Evolutionary conservation across 2,329 filamentous ascomycete genomes (phyloP).

Genomic region (Cordyceps sp.): DNA sequence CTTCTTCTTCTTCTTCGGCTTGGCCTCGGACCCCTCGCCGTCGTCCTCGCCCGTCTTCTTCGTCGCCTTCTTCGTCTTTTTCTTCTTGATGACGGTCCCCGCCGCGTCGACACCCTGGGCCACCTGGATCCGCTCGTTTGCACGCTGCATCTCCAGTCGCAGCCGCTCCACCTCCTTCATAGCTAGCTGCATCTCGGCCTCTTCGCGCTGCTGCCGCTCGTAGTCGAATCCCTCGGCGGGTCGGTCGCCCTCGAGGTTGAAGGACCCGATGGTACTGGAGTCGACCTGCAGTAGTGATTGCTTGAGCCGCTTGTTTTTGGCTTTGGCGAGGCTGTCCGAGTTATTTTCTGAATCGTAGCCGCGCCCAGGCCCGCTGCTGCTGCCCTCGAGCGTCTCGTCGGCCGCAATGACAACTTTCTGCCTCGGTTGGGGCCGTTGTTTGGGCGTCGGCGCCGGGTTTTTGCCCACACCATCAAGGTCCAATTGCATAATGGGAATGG

Average conservation of each 20-base stretch:
- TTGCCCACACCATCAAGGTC: constrained; percentile 45
- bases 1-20: constrained; percentile 34
- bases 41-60: constrained; percentile 13
- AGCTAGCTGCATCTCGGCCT: constrained; percentile 76
- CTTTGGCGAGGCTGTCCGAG: constrained; percentile 29
- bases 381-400: constrained; percentile 54
- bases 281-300: constrained; percentile 65
- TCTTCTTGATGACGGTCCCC: constrained; percentile 49
- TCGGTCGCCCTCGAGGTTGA: constrained; percentile 45
- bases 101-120: constrained; percentile 51
- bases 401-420: constrained; percentile 51
- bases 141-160: constrained; percentile 76
- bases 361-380: constrained; percentile 27
- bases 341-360: constrained; percentile 39
- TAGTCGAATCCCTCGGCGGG: constrained; percentile 30
- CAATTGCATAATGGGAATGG: constrained; percentile 90
- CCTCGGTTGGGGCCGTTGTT: constrained; percentile 24
- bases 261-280: constrained; percentile 60
- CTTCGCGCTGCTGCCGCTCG: constrained; percentile 56
- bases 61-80: constrained; percentile 44
- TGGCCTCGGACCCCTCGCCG: constrained; percentile 15
- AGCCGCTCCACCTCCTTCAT: constrained; percentile 78
- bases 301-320: constrained; percentile 34
- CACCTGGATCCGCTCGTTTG: constrained; percentile 57
- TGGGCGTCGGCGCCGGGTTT: constrained; percentile 13